These are phyloP conservation scores for Sugiyamaella smithiae DNA, from an alignment of 805 yeast genomes.

Conservation along the genomic window DNA sequence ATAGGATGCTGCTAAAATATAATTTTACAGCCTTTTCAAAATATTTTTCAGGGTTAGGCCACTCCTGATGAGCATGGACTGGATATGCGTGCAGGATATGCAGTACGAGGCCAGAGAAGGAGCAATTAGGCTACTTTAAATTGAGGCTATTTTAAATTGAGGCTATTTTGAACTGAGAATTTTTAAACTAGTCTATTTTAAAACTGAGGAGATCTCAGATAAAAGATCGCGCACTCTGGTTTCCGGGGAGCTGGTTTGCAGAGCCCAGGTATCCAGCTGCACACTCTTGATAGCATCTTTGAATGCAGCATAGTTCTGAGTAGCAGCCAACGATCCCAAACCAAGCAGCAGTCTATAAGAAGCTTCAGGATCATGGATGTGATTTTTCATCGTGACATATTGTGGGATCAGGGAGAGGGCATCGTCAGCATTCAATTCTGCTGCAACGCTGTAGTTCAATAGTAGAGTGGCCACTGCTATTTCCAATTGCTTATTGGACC, in stretches of 20 bases:
- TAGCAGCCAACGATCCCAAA: constrained; percentile 40
- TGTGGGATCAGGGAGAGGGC: constrained; percentile 29
- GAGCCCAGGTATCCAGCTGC: neutral
- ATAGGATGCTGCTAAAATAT: neutral
- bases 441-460: constrained; percentile 44
- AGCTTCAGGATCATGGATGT: constrained; percentile 54
- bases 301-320: neutral
- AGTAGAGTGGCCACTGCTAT: constrained; percentile 50
- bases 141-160: neutral
- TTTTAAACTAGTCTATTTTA: neutral
- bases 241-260: neutral
- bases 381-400: constrained; percentile 33
- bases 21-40: neutral
- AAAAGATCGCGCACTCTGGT: neutral
- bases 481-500: constrained; percentile 17
- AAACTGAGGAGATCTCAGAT: neutral
- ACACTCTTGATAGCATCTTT: neutral
- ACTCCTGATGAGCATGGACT: no score
- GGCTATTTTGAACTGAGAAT: neutral
- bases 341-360: constrained; percentile 63
- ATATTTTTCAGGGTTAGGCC: constrained; percentile 9
- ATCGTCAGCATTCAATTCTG: constrained; percentile 30
- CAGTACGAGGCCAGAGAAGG: no score
- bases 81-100: no score
- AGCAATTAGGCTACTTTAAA: no score